These are phyloP conservation scores for Sugiyamaella xylanicola DNA, from an alignment of 1,139 yeast genomes.

Conservation along the genomic window DNA sequence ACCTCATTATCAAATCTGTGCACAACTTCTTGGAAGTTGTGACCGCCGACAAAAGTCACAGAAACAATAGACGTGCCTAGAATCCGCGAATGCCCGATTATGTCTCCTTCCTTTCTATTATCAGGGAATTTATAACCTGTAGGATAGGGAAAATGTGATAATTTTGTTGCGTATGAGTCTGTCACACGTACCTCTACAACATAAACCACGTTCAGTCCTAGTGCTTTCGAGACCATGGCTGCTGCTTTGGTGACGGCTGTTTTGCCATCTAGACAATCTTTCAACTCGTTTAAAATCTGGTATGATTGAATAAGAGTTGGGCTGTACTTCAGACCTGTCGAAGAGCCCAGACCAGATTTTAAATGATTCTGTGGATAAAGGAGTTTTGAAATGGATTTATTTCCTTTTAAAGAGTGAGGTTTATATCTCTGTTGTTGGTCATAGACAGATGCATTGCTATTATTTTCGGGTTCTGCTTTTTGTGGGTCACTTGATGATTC, in stretches of 20 bases:
- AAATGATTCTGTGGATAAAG: constrained; percentile 23
- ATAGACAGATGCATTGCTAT: background rate
- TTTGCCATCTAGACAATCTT: constrained; percentile 45
- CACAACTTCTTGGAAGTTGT: constrained; percentile 43
- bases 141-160: constrained; percentile 13
- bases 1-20: constrained; percentile 49
- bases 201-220: constrained; percentile 54
- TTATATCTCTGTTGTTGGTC: no score
- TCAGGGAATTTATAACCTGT: constrained; percentile 7
- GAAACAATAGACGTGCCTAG: constrained; percentile 6
- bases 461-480: constrained; percentile 27
- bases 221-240: constrained; percentile 45
- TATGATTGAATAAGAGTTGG: constrained; percentile 36
- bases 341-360: constrained; percentile 25
- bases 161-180: constrained; percentile 6
- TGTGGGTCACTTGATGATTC: constrained; percentile 24
- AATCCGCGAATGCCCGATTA: background rate
- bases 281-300: constrained; percentile 47
- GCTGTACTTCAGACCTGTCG: constrained; percentile 29
- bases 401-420: background rate
- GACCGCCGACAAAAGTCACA: constrained; percentile 45
- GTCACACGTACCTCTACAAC: constrained; percentile 56
- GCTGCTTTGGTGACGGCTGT: constrained; percentile 43
- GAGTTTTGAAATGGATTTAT: constrained; percentile 11
- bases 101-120: constrained; percentile 1